Conservation (phyloP, 441 rosid genomes). For the Caryocar brasiliense region DNA sequence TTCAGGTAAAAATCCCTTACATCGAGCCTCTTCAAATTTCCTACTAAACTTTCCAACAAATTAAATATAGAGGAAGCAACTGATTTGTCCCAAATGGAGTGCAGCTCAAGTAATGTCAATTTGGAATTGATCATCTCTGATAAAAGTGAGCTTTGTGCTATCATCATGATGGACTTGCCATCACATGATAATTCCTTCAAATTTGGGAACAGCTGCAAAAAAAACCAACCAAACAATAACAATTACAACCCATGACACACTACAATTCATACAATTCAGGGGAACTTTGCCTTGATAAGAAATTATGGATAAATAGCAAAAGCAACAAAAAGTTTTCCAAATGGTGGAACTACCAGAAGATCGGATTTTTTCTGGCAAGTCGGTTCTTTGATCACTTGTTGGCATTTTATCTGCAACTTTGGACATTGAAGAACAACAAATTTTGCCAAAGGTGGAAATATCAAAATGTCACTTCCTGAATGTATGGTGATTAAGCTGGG, state of each 20-base stretch:
- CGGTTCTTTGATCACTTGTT: no score
- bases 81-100: not conserved
- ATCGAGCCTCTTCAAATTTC: not conserved
- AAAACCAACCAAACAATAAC: not conserved
- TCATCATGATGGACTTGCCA: not conserved
- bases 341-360: no score
- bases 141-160: not conserved
- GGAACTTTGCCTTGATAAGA: no score
- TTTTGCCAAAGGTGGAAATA: no score
- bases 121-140: not conserved
- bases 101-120: not conserved
- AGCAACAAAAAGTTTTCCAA: no score
- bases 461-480: no score
- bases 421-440: no score
- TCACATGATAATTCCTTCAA: constrained; percentile 12
- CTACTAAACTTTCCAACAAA: not conserved
- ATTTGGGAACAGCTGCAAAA: constrained; percentile 8
- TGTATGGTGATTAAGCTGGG: no score
- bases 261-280: not conserved
- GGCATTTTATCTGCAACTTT: no score
- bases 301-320: no score
- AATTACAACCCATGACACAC: not conserved
- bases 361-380: no score
- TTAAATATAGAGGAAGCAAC: not conserved
- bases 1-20: not conserved